Conservation (phyloP, 2,329 filamentous ascomycete genomes). For the Ascochyta clinopodiicola region DNA sequence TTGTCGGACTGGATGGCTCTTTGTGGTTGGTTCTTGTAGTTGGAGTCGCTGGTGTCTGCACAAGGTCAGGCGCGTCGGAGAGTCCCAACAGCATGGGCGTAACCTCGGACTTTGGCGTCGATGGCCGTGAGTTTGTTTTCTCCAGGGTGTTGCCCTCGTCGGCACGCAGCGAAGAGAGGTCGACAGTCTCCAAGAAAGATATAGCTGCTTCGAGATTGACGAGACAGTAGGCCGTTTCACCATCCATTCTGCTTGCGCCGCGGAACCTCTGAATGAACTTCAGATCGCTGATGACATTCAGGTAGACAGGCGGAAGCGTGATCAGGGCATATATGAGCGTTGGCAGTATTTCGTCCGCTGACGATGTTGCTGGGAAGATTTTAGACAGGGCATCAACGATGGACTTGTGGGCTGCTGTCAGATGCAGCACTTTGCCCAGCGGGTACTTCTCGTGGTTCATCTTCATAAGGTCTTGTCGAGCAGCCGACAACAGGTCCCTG, state of each 20-base stretch:
- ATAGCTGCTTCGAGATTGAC: slow-evolving; percentile 96
- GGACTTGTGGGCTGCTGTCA: slow-evolving; percentile 88
- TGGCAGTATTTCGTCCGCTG: slow-evolving; percentile 94
- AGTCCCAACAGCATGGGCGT: slow-evolving; percentile 51
- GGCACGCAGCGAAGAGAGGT: slow-evolving; percentile 83
- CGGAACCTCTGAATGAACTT: slow-evolving; percentile 93
- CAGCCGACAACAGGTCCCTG: slow-evolving; percentile 72
- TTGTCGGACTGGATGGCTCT: slow-evolving; percentile 45
- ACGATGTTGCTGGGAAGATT: slow-evolving; percentile 75
- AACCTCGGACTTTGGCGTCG: slow-evolving; percentile 51
- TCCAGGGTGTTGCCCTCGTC: slow-evolving; percentile 72
- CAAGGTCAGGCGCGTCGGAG: slow-evolving; percentile 46
- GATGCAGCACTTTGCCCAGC: slow-evolving; percentile 85
- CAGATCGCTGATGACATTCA: slow-evolving; percentile 93
- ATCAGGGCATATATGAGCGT: slow-evolving; percentile 97
- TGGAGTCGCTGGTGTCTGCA: slow-evolving; percentile 49
- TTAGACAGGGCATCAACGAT: slow-evolving; percentile 86
- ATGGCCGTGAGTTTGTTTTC: slow-evolving; percentile 59
- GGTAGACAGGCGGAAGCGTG: slow-evolving; percentile 81
- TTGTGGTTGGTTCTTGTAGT: slow-evolving; percentile 27
- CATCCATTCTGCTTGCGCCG: slow-evolving; percentile 83
- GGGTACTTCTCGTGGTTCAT: slow-evolving; percentile 92
- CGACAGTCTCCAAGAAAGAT: slow-evolving; percentile 92
- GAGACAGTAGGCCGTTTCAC: slow-evolving; percentile 93
- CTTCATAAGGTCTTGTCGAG: slow-evolving; percentile 69